These are phyloP conservation scores for Plasmodium ovale DNA, from an alignment of 169 alveolate genomes.

Conservation along the genomic window DNA sequence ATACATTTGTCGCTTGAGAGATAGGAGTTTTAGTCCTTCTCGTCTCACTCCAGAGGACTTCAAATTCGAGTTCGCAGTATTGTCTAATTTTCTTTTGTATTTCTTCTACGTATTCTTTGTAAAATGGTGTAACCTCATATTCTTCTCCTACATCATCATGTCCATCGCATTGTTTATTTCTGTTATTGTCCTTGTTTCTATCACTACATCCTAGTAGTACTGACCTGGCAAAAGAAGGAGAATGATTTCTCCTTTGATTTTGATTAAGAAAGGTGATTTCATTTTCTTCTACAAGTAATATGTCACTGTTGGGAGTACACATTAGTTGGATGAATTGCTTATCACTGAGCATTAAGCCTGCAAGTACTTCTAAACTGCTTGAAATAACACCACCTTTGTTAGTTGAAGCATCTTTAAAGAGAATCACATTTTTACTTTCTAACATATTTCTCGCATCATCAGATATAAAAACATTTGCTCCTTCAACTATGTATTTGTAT, in stretches of 20 bases:
- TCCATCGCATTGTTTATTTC: background rate
- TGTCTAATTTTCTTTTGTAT: slow-evolving; percentile 79
- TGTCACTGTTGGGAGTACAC: slow-evolving; percentile 56
- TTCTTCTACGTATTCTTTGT: slow-evolving; percentile 82
- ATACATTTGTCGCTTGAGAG: slow-evolving; percentile 87
- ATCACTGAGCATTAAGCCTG: slow-evolving; percentile 87
- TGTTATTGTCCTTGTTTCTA: background rate
- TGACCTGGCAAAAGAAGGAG: slow-evolving; percentile 16
- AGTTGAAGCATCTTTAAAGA: slow-evolving; percentile 90
- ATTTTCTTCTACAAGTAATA: slow-evolving; percentile 18
- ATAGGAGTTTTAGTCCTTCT: slow-evolving; percentile 85
- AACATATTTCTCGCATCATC: slow-evolving; percentile 88
- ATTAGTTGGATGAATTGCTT: slow-evolving; percentile 78
- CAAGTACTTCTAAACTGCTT: slow-evolving; percentile 89
- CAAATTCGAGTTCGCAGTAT: slow-evolving; percentile 82
- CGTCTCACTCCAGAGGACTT: slow-evolving; percentile 84
- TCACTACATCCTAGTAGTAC: background rate
- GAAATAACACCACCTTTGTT: slow-evolving; percentile 93
- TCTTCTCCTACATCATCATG: slow-evolving; percentile 30
- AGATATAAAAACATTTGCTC: slow-evolving; percentile 90
- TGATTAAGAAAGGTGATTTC: slow-evolving; percentile 16
- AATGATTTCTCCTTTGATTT: slow-evolving; percentile 33
- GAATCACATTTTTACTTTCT: slow-evolving; percentile 85
- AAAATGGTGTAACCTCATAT: slow-evolving; percentile 66
- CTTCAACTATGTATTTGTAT: slow-evolving; percentile 89